These are phyloP conservation scores for Ustilago crameri DNA, from an alignment of 1,284 basidiomycete genomes.

Conservation along the genomic window DNA sequence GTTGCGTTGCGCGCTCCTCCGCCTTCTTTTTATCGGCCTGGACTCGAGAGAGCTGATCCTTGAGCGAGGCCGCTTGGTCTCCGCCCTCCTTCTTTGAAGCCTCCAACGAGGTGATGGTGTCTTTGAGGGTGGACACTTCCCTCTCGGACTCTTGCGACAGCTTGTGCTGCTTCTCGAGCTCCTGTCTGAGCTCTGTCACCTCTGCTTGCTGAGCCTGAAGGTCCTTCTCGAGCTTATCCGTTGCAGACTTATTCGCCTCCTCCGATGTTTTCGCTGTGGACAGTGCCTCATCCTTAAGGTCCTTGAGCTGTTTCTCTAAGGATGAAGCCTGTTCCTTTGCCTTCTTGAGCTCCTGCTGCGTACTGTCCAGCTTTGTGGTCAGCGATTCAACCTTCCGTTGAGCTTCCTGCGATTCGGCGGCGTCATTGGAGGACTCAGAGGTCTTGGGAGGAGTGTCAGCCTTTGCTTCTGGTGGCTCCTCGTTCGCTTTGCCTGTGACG, in stretches of 20 bases:
- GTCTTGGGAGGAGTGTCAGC: background rate
- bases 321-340: slow-evolving; percentile 15
- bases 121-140: slow-evolving; percentile 13
- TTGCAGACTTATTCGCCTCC: slow-evolving; percentile 9
- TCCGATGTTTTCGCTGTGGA: slow-evolving; percentile 11
- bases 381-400: slow-evolving; percentile 15
- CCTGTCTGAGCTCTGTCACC: slow-evolving; percentile 18
- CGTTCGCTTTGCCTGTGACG: background rate
- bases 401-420: slow-evolving; percentile 20
- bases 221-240: slow-evolving; percentile 26
- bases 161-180: slow-evolving; percentile 26
- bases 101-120: slow-evolving; percentile 7
- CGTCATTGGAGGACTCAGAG: background rate
- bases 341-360: slow-evolving; percentile 16
- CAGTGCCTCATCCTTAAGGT: slow-evolving; percentile 13
- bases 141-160: slow-evolving; percentile 19
- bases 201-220: slow-evolving; percentile 16
- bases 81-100: slow-evolving; percentile 8
- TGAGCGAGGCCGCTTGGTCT: slow-evolving; percentile 9
- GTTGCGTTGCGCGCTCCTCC: slow-evolving; percentile 18
- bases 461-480: background rate
- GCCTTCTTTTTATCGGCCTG: slow-evolving; percentile 27
- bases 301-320: slow-evolving; percentile 20
- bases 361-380: slow-evolving; percentile 23
- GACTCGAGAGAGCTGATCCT: slow-evolving; percentile 15